These are phyloP conservation scores for Russula brevipes DNA, from an alignment of 768 basidiomycete species.

Conservation along the genomic window DNA sequence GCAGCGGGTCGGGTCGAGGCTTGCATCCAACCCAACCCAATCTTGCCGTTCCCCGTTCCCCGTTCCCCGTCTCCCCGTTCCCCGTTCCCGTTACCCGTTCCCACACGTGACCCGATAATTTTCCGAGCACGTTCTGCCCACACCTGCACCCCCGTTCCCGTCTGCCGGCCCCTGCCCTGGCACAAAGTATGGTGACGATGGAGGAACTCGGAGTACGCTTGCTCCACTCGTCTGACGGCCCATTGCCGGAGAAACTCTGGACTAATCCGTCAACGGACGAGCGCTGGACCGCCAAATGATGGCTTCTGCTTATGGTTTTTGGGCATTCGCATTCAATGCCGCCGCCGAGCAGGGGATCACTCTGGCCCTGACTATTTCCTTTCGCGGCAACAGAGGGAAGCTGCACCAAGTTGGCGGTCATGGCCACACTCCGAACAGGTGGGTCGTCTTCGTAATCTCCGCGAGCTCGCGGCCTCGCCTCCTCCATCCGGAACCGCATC, in stretches of 20 bases:
- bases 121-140: constrained; percentile 10
- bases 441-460: constrained; percentile 23
- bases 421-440: constrained; percentile 19
- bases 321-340: background rate
- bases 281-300: too few relatives aligned
- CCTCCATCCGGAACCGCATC: background rate
- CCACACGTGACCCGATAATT: constrained; percentile 19
- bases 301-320: background rate
- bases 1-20: too few relatives aligned
- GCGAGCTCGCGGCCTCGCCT: constrained; percentile 14
- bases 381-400: constrained; percentile 3
- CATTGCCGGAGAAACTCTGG: constrained; percentile 4
- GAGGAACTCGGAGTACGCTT: too few relatives aligned
- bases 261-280: background rate
- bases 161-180: too few relatives aligned
- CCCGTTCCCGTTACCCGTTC: background rate
- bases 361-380: constrained; percentile 8
- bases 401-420: constrained; percentile 2
- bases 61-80: background rate
- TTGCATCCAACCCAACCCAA: too few relatives aligned
- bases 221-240: background rate
- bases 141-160: background rate
- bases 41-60: background rate
- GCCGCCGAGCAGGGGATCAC: too few relatives aligned
- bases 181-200: too few relatives aligned